Evolutionary conservation across 441 rosid genomes (phyloP).

Genomic region (Corymbia calophylla): DNA sequence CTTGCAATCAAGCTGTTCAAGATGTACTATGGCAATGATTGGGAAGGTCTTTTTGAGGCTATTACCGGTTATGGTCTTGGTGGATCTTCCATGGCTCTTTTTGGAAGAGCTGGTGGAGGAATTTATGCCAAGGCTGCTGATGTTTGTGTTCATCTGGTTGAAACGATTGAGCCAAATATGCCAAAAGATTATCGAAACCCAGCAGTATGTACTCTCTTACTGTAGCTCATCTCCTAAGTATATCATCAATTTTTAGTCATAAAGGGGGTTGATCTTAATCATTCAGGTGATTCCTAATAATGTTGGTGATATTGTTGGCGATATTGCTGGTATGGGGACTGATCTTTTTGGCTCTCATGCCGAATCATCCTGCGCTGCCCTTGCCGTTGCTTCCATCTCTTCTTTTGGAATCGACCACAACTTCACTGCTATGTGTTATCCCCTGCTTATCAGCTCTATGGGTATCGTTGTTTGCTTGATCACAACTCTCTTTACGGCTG

Average conservation of each 20-base stretch:
- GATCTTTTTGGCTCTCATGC: constrained; percentile 6
- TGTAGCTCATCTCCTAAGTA: neutral
- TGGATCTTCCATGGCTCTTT: constrained; percentile 6
- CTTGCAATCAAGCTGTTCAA: constrained; percentile 3
- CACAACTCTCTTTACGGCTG: neutral
- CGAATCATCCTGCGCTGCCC: constrained; percentile 5
- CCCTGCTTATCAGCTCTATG: constrained; percentile 4
- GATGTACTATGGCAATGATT: constrained; percentile 3
- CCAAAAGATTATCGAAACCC: neutral
- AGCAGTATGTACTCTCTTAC: neutral
- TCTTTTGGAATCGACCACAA: neutral
- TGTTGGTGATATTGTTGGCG: constrained; percentile 8
- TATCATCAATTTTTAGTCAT: neutral
- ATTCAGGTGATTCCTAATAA: neutral
- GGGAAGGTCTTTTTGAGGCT: constrained; percentile 11
- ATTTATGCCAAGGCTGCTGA: constrained; percentile 4
- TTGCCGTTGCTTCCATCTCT: constrained; percentile 7
- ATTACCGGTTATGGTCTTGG: constrained; percentile 10
- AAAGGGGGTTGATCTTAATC: neutral
- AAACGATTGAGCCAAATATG: neutral
- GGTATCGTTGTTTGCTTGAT: constrained; percentile 1
- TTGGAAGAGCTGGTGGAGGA: constrained; percentile 6
- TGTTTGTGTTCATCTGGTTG: neutral
- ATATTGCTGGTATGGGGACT: constrained; percentile 5
- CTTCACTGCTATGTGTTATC: constrained; percentile 5